Evolutionary conservation across 441 rosid species (phyloP), one percentile per base, ranked within the genome.

Genomic region (Pelargonium cotyledonis): DNA sequence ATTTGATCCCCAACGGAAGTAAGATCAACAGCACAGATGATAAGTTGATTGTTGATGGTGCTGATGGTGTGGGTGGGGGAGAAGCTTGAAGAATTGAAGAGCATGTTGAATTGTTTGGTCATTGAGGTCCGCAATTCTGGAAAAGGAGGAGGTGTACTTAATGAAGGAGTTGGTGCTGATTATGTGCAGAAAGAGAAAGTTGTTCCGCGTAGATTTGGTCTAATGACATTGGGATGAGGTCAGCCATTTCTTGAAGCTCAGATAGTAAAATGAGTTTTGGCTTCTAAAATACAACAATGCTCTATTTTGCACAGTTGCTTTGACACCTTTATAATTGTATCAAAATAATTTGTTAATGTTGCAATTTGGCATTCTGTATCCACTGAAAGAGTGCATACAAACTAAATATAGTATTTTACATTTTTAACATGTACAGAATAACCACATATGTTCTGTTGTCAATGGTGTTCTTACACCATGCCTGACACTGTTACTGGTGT

Each of bases 181-280:
- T 89, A 79, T 75, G 96, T 94, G 71, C 99, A 89, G 88, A 94
- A 94, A 75, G 97, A 89, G 80, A 94, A 88, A 83, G 88, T 85
- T 79, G 70, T 70, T 67, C 99, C 96, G 11, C 83, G 68, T 53
- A 89, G 87, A 68, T 89, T 89, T 75, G 85, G 85, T 70, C 80
- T 4, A 66, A 71, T 5, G 92, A 89, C 78, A 79, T 73, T 46
- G 90, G 94, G 19, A 46, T 71, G 73, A 87, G 96, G 93, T 86
- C 72, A n/a, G n/a, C n/a, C n/a, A n/a, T n/a, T n/a, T n/a, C n/a
- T n/a, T n/a, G n/a, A n/a, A n/a, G n/a, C n/a, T n/a, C n/a, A n/a
- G n/a, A n/a, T 55, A 35, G 46, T 55, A 18, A 11, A 78, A 57
- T 55, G 41, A 26, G 11, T 75, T 70, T 46, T 18, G 19, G 67